Evolutionary conservation across 768 basidiomycete genomes (phyloP).

Genomic region (Tephrocybe sp.): DNA sequence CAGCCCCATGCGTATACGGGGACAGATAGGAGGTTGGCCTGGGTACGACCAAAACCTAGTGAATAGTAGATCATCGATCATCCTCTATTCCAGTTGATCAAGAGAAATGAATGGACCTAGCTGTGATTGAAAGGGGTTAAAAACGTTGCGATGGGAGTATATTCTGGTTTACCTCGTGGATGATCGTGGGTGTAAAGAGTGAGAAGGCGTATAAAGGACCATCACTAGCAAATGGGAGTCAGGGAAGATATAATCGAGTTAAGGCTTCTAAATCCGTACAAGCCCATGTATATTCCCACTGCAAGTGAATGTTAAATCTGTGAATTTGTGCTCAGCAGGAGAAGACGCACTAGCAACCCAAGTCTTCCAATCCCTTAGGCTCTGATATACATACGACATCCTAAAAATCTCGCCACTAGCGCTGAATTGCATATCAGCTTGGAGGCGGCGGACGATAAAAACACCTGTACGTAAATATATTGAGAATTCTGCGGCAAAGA

Average conservation of each 20-base stretch:
- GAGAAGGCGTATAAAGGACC: constrained; percentile 54
- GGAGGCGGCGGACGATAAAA: constrained; percentile 62
- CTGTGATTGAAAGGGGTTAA: constrained; percentile 18
- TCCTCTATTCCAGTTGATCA: neutral
- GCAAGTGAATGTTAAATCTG: constrained; percentile 1
- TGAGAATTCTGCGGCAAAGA: neutral
- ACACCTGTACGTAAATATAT: constrained; percentile 36
- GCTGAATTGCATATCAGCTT: constrained; percentile 62
- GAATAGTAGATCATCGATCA: neutral
- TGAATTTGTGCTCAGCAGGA: neutral
- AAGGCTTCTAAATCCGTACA: constrained; percentile 35
- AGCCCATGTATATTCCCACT: constrained; percentile 75
- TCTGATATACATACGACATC: constrained; percentile 54
- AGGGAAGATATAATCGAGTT: constrained; percentile 4
- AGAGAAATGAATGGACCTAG: constrained; percentile 27
- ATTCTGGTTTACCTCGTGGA: constrained; percentile 45
- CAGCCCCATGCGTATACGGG: constrained; percentile 78
- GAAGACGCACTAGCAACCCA: constrained; percentile 57
- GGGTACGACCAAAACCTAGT: constrained; percentile 57
- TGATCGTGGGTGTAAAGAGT: constrained; percentile 52
- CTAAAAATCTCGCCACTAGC: constrained; percentile 60
- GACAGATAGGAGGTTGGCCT: constrained; percentile 72
- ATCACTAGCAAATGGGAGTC: constrained; percentile 34
- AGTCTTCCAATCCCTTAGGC: constrained; percentile 70
- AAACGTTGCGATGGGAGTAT: neutral